phyloP scores from a whole-genome alignment of 805 yeast species.

The Candida railenensis region DNA sequence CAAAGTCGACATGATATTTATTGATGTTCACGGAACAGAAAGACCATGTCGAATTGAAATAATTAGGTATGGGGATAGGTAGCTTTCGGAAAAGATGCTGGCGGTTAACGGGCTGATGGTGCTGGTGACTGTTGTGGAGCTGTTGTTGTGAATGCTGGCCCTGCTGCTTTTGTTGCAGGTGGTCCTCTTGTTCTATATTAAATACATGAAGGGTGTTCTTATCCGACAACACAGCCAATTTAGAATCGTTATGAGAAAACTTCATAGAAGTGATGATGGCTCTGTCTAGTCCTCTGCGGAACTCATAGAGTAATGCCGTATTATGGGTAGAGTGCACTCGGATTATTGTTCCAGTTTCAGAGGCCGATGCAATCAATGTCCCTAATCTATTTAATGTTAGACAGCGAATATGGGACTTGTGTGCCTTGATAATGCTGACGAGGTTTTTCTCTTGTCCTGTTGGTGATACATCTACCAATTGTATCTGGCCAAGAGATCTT shows the following conservation, averaged over 20 bases:
- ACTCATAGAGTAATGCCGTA: slow-evolving; percentile 74
- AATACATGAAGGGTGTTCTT: slow-evolving; percentile 87
- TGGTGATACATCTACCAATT: slow-evolving; percentile 71
- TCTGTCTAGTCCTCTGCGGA: slow-evolving; percentile 85
- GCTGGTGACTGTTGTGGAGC: slow-evolving; percentile 5
- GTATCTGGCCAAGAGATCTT: slow-evolving; percentile 71
- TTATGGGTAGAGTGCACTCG: slow-evolving; percentile 68
- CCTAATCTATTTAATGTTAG: slow-evolving; percentile 65
- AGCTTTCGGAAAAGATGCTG: slow-evolving; percentile 64
- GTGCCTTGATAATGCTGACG: slow-evolving; percentile 75
- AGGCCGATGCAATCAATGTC: slow-evolving; percentile 73
- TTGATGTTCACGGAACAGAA: slow-evolving; percentile 69
- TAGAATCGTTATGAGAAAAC: slow-evolving; percentile 73
- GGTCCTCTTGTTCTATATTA: slow-evolving; percentile 37
- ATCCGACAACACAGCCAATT: slow-evolving; percentile 83
- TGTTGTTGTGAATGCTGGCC: not conserved
- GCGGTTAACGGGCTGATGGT: slow-evolving; percentile 39
- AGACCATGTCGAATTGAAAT: slow-evolving; percentile 86
- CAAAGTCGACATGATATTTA: slow-evolving; percentile 29
- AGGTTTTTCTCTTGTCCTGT: slow-evolving; percentile 61
- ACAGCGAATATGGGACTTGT: slow-evolving; percentile 62
- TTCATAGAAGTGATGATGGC: slow-evolving; percentile 81
- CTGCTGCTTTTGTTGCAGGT: not conserved
- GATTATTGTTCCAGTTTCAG: slow-evolving; percentile 78
- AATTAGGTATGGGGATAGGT: slow-evolving; percentile 58